Base-by-base conservation (phyloP, 768 basidiomycete genomes). In the Lactifluus piperatus region DNA sequence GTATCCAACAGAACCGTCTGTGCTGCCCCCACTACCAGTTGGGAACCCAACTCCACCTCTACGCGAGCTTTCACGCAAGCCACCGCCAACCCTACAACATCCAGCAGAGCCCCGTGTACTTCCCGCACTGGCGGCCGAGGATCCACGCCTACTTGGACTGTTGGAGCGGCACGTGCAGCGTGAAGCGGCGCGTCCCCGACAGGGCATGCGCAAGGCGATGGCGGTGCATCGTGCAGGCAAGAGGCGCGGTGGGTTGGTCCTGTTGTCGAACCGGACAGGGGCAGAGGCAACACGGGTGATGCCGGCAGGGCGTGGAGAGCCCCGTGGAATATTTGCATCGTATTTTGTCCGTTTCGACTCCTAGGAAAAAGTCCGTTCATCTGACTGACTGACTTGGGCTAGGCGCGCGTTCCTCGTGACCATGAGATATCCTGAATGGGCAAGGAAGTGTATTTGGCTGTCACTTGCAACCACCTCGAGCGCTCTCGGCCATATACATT, bases 151-250 rank as follows among this genome's bases (percentile, higher is more conserved):
- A 14, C 60, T 56, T 16, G 60, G 27, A 9, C 8, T 47, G 24
- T 24, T 61, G 10, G 60, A 61, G 43, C 49, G 60, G 16, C 60
- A 61, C 7, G 60, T 47, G 22, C 45, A 4, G 45, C 60, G 55
- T 44, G 50, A 61, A 18, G 60, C 54, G 3, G 43, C 44, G 18
- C 54, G 60, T 13, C 60, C 54, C 16, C 60, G 49, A 3, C 49
- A 11, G 30, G 45, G 46, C 22, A 22, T 24, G 54, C 46, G 57
- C 29, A 66, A 51, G 34, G 51, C 8, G 36, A 63, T 18, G 55
- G 63, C 54, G 1, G 39, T 52, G 26, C 34, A 6, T 4, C 34
- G 60, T 36, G 60, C 54, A n/a, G 41, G 50, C 14, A 48, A 49
- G 26, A 52, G 16, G 7, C 51, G 58, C 39, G 47, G 47, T 1